A percentile compares a stretch with the other conserved stretches of the same genome.
Evolutionary conservation across 2,329 filamentous ascomycete species (phyloP).

Genomic region (Colletotrichum horii): DNA sequence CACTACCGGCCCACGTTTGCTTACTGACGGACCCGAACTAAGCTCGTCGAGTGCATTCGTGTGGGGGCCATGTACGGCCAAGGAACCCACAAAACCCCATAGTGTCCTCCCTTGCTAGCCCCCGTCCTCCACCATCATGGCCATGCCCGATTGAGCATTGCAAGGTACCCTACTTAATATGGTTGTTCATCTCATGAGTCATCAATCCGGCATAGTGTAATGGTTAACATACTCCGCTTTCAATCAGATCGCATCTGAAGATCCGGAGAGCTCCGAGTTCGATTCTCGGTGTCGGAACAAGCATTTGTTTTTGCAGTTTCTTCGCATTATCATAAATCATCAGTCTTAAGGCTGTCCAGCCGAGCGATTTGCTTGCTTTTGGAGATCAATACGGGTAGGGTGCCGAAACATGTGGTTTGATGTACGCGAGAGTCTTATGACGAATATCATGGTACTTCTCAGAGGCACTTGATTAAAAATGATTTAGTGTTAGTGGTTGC

Average conservation of each 20-base stretch:
- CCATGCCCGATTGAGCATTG: background rate
- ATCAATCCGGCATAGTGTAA: background rate
- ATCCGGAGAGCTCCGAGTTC: background rate
- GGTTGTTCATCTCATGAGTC: background rate
- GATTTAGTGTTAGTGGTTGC: background rate
- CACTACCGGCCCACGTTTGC: background rate
- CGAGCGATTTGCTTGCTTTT: background rate
- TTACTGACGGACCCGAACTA: background rate
- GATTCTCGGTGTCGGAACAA: background rate
- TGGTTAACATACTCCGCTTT: slow-evolving; percentile 3
- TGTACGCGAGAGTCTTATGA: background rate
- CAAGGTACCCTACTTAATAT: background rate
- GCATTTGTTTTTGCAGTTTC: background rate
- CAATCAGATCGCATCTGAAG: background rate
- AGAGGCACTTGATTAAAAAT: background rate
- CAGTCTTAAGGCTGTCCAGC: background rate
- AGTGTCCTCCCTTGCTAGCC: background rate
- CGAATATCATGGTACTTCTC: background rate
- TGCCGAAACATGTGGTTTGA: background rate
- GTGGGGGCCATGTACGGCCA: background rate
- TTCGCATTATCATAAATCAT: background rate
- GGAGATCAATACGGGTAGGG: background rate
- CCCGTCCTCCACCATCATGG: background rate
- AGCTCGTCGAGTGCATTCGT: background rate
- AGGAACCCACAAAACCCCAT: background rate